Conservation (phyloP, 108 stramenopile species). For the Skeletonema tropicum region DNA sequence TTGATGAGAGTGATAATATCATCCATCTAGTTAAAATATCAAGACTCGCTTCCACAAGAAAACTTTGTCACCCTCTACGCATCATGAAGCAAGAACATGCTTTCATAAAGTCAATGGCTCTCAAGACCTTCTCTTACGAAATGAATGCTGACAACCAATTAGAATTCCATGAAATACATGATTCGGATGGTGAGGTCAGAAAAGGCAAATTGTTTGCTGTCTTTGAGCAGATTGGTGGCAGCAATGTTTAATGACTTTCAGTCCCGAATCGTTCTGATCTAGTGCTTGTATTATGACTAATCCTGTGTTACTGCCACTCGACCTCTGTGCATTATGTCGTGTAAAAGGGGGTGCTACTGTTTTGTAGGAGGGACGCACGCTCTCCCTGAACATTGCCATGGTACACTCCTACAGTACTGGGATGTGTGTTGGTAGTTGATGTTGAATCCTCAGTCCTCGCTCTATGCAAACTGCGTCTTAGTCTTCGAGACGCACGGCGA, state of each 20-base stretch:
- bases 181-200: not conserved
- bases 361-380: not conserved
- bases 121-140: not conserved
- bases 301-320: not conserved
- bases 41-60: not conserved
- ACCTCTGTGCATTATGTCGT: not conserved
- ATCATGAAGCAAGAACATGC: not conserved
- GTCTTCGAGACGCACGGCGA: not conserved
- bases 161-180: not conserved
- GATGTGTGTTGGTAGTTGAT: not conserved
- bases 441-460: not conserved
- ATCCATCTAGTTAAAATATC: not conserved
- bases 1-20: not conserved
- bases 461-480: not conserved
- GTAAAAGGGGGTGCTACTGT: not conserved
- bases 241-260: not conserved
- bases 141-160: not conserved
- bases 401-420: constrained; percentile 1
- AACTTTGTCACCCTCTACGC: not conserved
- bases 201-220: not conserved
- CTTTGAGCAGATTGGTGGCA: not conserved
- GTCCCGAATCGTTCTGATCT: not conserved
- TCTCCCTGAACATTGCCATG: not conserved
- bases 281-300: not conserved
- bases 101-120: not conserved